Evolutionary conservation across 1,139 yeast species (phyloP), one percentile per base, ranked within the genome.

Genomic region (Candida glucosophila): DNA sequence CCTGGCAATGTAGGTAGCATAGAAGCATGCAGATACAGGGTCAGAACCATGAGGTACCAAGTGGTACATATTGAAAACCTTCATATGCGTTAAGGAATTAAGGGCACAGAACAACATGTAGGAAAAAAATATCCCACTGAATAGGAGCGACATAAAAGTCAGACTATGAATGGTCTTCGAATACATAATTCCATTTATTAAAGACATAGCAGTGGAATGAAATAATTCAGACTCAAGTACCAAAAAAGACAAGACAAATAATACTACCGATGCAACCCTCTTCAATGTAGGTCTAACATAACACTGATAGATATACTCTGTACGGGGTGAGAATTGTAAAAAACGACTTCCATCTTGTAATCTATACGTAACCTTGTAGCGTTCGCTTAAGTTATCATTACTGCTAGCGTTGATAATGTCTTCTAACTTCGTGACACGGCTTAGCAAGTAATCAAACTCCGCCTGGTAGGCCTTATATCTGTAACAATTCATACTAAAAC

Each of bases 1-100:
- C 36, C 95, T 73, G 28, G 90, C 82, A 17, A 82, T 75, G 43
- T 83, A 83, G 42, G 82, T 79, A 14, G 88, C 75, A 49, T 80
- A 83, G 48, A 82, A 83, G 23, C 83, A 64, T 19, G 80, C 67
- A 16, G 85, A 75, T 1, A 81, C 79, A 0, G 83, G 79, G 43
- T 80, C 90, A 0, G 90, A 77, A 29, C 76, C 69, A 18, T 64
- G 69, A 2, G 66, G 56, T 18, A 81, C 88, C 36, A 83, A 60
- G 34, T 81, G 88, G 45, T 82, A 83, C 50, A 77, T 66, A 44
- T 79, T 78, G 61, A 83, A 83, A 8, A 83, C 55, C 35, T 77
- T 73, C 33, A 82, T 62, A 29, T 73, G 67, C 6, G 88, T 71
- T 32, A 83, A 60, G 17, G 90, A 75, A 25, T 69, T 63, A 40